Base-by-base conservation (phyloP, 208 protist genomes). In the Crithidia bombi region DNA sequence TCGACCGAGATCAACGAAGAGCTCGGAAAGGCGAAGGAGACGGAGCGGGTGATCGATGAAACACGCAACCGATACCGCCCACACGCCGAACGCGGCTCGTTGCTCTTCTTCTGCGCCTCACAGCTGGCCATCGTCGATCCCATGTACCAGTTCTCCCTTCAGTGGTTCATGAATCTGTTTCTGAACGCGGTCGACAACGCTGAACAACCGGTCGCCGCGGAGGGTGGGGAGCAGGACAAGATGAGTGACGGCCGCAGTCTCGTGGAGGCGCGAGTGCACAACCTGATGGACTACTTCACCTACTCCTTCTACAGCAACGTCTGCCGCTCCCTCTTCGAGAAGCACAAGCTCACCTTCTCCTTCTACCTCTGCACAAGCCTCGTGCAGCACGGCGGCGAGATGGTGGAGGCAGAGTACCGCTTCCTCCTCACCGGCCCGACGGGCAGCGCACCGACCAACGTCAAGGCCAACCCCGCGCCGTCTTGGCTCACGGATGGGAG, bases 121-220 rank as follows among this genome's bases (percentile, higher is more conserved):
- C 92, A 97, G 78, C 85, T 99, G n/a, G 81, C 92, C 25, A 86
- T 83, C 39, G 87, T 98, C 21, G 97, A 98, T 69, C 96, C 95
- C 10, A 99, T 99, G 98, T 99, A 98, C 73, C 96, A 99, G 82
- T 99, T 98, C 77, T 98, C 97, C 11, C 79, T 99, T 56, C 89
- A 94, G 75, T 99, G 98, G 98, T 99, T 99, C 81, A 91, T 98
- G 57, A 96, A 95, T 55, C 75, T 99, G 14, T 99, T 99, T 69
- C 73, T 97, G 19, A 76, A 89, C 36, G 85, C 87, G 17, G 76
- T 96, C 15, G 87, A 97, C 57, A 95, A 97, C 61, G 65, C 74
- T 9, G 57, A 69, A 38, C 66, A 70, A 41, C 54, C 46, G 25
- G 63, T 52, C 25, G 50, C 73, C 21, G 85, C 80, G 25, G 83